phyloP scores from a whole-genome alignment of 139 green algal species.

The Chlamydomonas sp. region DNA sequence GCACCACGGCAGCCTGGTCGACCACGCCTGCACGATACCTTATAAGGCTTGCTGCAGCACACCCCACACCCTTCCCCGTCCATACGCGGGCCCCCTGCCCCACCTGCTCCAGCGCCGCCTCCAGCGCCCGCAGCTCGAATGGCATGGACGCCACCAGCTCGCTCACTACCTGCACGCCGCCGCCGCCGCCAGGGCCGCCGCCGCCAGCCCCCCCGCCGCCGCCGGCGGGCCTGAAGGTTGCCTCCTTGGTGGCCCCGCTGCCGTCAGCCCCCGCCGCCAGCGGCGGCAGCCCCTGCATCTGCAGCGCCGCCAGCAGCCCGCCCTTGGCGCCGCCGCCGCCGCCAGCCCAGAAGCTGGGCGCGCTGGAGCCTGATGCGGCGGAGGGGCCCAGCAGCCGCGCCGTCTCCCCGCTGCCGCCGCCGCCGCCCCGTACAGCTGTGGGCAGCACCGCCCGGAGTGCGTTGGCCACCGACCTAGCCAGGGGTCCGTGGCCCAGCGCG shows the following conservation, averaged over 20 bases:
- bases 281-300: not conserved
- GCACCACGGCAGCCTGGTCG: no score
- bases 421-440: no score
- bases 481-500: no score
- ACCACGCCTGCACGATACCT: not conserved
- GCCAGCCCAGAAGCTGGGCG: not conserved
- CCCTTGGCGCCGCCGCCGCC: not conserved
- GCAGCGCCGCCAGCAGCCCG: not conserved
- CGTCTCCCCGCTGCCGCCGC: no score
- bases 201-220: not conserved
- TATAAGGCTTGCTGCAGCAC: no score
- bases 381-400: not conserved
- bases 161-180: not conserved
- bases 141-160: slow-evolving; percentile 46
- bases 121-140: slow-evolving; percentile 65
- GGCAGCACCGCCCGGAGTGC: no score
- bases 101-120: slow-evolving; percentile 61
- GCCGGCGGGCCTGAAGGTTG: not conserved
- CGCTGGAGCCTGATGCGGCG: not conserved
- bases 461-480: no score
- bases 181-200: not conserved
- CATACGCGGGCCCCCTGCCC: not conserved
- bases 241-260: not conserved
- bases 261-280: not conserved
- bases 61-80: not conserved